These are phyloP conservation scores for Macrocybe sp. DNA, from an alignment of 1,284 basidiomycete species.

Conservation along the genomic window DNA sequence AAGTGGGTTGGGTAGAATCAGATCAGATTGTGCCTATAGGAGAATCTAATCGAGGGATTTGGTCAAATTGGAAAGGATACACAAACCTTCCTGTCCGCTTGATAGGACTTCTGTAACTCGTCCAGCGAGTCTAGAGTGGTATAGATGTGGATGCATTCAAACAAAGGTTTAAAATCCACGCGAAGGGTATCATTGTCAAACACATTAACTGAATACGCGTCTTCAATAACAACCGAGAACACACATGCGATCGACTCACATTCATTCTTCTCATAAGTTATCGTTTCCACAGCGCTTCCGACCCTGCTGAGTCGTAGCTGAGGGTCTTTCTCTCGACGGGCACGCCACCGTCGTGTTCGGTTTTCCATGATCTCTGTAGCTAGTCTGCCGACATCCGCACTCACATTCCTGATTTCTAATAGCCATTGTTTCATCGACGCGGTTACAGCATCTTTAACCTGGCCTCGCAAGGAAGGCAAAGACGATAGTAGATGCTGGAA, in stretches of 20 bases:
- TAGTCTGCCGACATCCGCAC: conserved; percentile 80
- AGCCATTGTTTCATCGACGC: conserved; percentile 97
- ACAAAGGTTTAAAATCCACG: conserved; percentile 94
- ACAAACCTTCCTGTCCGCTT: conserved; percentile 86
- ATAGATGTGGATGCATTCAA: conserved; percentile 98
- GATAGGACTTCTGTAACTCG: conserved; percentile 89
- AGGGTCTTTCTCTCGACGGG: conserved; percentile 74
- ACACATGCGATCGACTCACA: conserved; percentile 50
- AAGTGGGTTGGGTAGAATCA: conserved; percentile 79
- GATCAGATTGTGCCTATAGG: conserved; percentile 87
- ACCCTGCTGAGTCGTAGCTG: conserved; percentile 77
- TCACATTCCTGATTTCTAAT: conserved; percentile 89
- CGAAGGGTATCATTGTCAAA: conserved; percentile 85
- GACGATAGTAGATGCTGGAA: conserved; percentile 91
- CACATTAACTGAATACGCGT: conserved; percentile 65
- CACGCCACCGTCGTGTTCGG: conserved; percentile 82
- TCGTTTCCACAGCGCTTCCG: conserved; percentile 91
- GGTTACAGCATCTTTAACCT: conserved; percentile 92
- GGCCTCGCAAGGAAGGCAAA: conserved; percentile 82
- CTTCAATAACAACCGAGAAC: conserved; percentile 1
- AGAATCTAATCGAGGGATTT: conserved; percentile 9
- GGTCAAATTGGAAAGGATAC: conserved; percentile 11
- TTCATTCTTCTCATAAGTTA: conserved; percentile 92
- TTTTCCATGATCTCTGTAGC: conserved; percentile 90
- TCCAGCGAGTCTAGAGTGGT: conserved; percentile 85